Percentiles rank a stretch among this genome's conserved stretches.
Conservation (phyloP, 2,329 filamentous ascomycete species). For the Pseudocercospora ulei region DNA sequence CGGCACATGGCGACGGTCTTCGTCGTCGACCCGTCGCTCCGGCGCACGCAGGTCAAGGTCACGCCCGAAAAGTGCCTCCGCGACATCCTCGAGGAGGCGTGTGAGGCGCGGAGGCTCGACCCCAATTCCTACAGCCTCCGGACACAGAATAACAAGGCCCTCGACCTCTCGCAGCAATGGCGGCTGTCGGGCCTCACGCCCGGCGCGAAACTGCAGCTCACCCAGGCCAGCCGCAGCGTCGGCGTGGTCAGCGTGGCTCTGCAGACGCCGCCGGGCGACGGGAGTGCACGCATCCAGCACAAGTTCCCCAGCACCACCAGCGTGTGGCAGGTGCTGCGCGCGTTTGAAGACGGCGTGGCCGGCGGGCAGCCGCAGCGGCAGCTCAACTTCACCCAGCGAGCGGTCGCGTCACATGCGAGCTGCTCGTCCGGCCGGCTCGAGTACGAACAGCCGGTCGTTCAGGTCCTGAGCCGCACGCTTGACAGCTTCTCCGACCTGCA, state of each 20-base stretch:
- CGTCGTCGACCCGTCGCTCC: constrained; percentile 70
- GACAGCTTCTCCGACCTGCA: constrained; percentile 75
- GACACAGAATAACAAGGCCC: constrained; percentile 73
- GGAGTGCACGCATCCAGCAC: constrained; percentile 58
- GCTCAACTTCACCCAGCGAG: constrained; percentile 73
- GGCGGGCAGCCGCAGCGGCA: constrained; percentile 39
- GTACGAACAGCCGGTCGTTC: constrained; percentile 74
- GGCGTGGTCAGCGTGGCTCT: constrained; percentile 81
- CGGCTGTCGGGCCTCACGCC: constrained; percentile 70
- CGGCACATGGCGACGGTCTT: constrained; percentile 54
- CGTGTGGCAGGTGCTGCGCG: constrained; percentile 78
- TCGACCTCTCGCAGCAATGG: constrained; percentile 78
- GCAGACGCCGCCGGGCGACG: constrained; percentile 66
- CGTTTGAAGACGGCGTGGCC: constrained; percentile 72
- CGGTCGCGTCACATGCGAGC: constrained; percentile 48
- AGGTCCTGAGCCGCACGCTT: constrained; percentile 52
- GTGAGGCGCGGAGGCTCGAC: constrained; percentile 64
- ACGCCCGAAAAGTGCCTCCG: constrained; percentile 69
- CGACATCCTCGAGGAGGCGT: constrained; percentile 80
- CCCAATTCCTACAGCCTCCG: constrained; percentile 71
- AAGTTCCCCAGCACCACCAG: constrained; percentile 83
- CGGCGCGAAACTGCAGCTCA: constrained; percentile 86
- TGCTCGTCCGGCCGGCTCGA: constrained; percentile 60
- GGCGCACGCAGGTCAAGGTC: constrained; percentile 72
- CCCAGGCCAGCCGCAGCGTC: constrained; percentile 74